phyloP scores from a whole-genome alignment of 345 rosid genomes.

The Salix viminalis region DNA sequence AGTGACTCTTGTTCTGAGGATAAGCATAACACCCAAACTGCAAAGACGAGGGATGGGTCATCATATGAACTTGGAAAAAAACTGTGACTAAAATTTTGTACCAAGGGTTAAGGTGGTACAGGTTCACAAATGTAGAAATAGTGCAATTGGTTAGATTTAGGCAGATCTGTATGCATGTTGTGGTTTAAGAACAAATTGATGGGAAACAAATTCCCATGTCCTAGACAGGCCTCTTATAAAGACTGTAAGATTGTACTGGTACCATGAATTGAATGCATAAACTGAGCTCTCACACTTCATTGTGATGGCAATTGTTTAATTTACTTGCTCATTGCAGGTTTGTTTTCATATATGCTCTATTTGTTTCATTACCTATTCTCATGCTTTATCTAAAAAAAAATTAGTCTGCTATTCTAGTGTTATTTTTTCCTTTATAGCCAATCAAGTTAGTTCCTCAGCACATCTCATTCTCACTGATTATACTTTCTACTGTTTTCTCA shows the following conservation, averaged over 20 bases:
- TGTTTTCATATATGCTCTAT: background rate
- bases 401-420: background rate
- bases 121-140: too few species aligned
- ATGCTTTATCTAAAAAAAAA: background rate
- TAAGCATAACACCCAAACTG: too few species aligned
- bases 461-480: constrained; percentile 31
- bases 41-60: too few species aligned
- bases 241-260: background rate
- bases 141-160: background rate
- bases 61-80: too few species aligned
- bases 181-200: background rate
- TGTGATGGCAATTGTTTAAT: background rate
- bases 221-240: background rate
- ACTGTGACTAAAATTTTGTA: too few species aligned
- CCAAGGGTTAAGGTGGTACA: too few species aligned
- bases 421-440: background rate
- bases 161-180: background rate
- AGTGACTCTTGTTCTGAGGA: too few species aligned
- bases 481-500: constrained; percentile 40
- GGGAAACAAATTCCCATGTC: background rate
- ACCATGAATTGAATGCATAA: background rate
- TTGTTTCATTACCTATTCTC: background rate
- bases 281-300: background rate
- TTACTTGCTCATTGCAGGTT: background rate
- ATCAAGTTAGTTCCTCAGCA: too few species aligned